Base-by-base conservation (phyloP, 345 rosid species). In the Syzygium jambos region DNA sequence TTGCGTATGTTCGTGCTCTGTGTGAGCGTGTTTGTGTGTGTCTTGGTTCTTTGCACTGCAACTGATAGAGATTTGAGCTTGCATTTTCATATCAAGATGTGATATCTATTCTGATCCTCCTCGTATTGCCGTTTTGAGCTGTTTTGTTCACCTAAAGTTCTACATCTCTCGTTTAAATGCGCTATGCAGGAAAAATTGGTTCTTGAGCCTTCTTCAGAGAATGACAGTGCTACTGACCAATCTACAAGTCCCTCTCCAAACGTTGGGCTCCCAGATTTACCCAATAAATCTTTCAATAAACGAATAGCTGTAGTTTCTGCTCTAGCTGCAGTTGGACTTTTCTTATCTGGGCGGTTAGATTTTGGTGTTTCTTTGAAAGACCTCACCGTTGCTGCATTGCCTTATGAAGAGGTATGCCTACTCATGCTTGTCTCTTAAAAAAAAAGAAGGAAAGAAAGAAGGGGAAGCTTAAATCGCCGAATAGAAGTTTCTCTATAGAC, bases 351-450 rank as follows among this genome's bases (percentile, higher is more conserved):
- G 3, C 87, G 98, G 89, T 91, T 95, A 23, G 98, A 96, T 92
- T 91, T 96, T 61, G 98, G 98, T 87, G 93, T 95, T 88, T 96
- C 98, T 19, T 89, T 95, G 89, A 95, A 94, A 91, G 98, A 96
- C 91, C 90, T 95, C 59, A 91, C 98, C 11, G 95, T 94, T 85
- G 89, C 91, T 49, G 98, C 98, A 12, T 78, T 94, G 89, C 94
- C 98, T 27, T 94, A 90, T 84, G 98, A 96, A 90, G 93, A 93
- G 97, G 98, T 95, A 61, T n/a, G 38, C 11, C 25, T 38, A 61
- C 27, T 83, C 25, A 27, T n/a, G 63, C 51, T 12, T 23, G 22
- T 34, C 80, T 34, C 25, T 73, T 5, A 4, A 73, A 2, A 68
- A 43, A 43, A 43, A 43, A 43, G 3, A 43, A 7, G 3, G 4